Evolutionary conservation across 1,284 basidiomycete genomes (phyloP).

Genomic region (Golubevia sp.): DNA sequence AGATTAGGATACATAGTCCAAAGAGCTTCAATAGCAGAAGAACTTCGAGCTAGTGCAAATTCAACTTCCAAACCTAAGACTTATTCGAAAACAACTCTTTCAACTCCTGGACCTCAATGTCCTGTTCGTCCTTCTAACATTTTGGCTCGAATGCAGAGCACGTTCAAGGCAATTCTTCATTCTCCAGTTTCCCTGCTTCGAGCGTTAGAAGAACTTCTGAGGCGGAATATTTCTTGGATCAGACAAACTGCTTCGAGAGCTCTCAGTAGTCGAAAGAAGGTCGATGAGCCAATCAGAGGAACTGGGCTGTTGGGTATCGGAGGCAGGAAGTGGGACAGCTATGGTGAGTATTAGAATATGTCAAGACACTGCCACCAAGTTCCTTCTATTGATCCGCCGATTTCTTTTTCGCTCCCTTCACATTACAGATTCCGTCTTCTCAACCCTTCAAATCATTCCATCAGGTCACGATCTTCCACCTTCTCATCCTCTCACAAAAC

Average conservation of each 20-base stretch:
- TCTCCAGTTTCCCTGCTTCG: not conserved
- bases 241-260: not conserved
- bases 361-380: not conserved
- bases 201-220: constrained; percentile 1
- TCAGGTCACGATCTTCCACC: constrained; percentile 67
- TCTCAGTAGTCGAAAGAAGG: not conserved
- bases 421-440: constrained; percentile 66
- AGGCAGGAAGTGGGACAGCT: constrained; percentile 29
- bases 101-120: too few relatives aligned
- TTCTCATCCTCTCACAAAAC: constrained; percentile 58
- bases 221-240: constrained; percentile 11
- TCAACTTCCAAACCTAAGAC: not conserved
- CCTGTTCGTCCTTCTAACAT: too few relatives aligned
- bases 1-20: constrained; percentile 88
- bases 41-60: constrained; percentile 9
- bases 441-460: constrained; percentile 75
- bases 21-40: constrained; percentile 64
- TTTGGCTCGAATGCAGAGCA: too few relatives aligned
- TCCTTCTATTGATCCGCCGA: not conserved
- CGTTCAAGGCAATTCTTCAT: too few relatives aligned
- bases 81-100: too few relatives aligned
- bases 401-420: not conserved
- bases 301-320: constrained; percentile 19
- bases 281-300: constrained; percentile 7
- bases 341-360: constrained; percentile 22